phyloP scores from a whole-genome alignment of 2,329 filamentous ascomycete species.

The Colletotrichum lindemuthianum region DNA sequence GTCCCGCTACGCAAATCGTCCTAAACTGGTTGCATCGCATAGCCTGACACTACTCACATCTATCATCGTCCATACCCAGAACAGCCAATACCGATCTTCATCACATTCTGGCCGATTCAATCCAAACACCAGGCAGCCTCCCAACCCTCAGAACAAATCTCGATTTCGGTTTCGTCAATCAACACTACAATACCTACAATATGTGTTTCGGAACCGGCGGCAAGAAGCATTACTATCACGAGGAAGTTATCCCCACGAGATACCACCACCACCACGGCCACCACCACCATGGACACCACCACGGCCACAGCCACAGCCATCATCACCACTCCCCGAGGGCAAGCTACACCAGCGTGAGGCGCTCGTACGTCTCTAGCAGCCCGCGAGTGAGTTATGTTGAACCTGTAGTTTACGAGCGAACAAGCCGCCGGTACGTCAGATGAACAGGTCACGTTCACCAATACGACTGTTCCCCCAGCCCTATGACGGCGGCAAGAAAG shows the following conservation, averaged over 20 bases:
- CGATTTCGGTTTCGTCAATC: no score
- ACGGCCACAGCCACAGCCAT: conserved; percentile 48
- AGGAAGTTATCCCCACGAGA: conserved; percentile 61
- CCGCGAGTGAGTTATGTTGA: conserved; percentile 54
- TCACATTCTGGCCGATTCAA: not conserved
- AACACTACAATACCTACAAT: conserved; percentile 37
- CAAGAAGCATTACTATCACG: conserved; percentile 65
- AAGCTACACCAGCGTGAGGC: conserved; percentile 55
- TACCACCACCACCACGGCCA: conserved; percentile 47
- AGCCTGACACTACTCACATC: conserved; percentile 20
- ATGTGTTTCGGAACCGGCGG: conserved; percentile 60
- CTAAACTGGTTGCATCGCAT: conserved; percentile 4
- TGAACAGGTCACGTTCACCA: not conserved
- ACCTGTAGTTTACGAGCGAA: conserved; percentile 50
- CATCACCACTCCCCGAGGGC: conserved; percentile 50
- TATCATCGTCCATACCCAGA: not conserved
- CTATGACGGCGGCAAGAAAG: conserved; percentile 15
- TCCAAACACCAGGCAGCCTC: not conserved
- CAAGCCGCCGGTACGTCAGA: conserved; percentile 44
- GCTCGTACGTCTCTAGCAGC: conserved; percentile 49
- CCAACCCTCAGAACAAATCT: not conserved
- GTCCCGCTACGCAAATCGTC: conserved; percentile 13
- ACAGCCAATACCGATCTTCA: not conserved
- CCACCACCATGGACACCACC: conserved; percentile 46
- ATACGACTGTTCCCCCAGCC: conserved; percentile 7